These are phyloP conservation scores for Globisporangium apiculatum DNA, from an alignment of 352 stramenopile genomes.

Conservation along the genomic window DNA sequence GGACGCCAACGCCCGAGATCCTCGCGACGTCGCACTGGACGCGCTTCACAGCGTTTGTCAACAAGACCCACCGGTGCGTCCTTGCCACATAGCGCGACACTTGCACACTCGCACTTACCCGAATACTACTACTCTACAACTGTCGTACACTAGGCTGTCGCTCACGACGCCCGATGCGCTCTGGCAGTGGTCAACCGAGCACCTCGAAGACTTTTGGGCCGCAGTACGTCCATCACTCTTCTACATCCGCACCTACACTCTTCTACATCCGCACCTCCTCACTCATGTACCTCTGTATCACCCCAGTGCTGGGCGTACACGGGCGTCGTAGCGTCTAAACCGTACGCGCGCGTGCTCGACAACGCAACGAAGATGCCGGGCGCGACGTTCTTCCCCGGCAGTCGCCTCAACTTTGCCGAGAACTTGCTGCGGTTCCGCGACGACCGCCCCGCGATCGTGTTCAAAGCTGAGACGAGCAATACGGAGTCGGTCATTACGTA, in stretches of 20 bases:
- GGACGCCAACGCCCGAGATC: constrained; percentile 37
- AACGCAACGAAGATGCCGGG: constrained; percentile 58
- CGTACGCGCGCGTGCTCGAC: constrained; percentile 48
- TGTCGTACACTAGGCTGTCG: constrained; percentile 16
- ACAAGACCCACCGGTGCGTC: constrained; percentile 39
- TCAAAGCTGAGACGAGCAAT: constrained; percentile 68
- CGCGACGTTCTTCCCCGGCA: constrained; percentile 66
- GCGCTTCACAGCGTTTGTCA: constrained; percentile 58
- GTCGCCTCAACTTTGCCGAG: constrained; percentile 69
- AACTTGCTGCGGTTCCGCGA: constrained; percentile 72
- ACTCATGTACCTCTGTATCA: background rate
- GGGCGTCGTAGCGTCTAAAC: constrained; percentile 45
- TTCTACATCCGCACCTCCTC: background rate
- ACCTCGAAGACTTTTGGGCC: constrained; percentile 63
- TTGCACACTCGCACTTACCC: background rate
- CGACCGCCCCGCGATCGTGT: constrained; percentile 64
- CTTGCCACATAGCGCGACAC: background rate
- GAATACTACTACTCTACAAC: background rate
- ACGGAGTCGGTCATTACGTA: constrained; percentile 47
- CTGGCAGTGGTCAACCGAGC: constrained; percentile 66
- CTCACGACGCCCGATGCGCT: constrained; percentile 41
- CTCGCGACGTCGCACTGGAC: constrained; percentile 58
- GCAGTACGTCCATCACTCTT: constrained; percentile 12
- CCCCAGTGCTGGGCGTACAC: constrained; percentile 66
- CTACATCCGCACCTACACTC: too few species aligned